Evolutionary conservation across 140 eudicot genomes (phyloP).

Genomic region (Bidens hawaiensis): DNA sequence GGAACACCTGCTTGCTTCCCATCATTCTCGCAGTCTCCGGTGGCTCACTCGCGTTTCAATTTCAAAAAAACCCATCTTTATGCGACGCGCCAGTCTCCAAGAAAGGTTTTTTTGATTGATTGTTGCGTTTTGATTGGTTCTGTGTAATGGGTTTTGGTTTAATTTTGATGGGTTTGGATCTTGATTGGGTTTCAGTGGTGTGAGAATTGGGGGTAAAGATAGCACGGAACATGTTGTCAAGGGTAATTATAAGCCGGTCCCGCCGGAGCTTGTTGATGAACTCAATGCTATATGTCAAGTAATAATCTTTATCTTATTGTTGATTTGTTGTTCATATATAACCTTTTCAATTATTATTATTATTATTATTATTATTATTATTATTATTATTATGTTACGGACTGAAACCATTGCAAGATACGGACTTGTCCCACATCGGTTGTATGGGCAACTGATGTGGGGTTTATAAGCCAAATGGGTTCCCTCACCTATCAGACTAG

Average conservation of each 20-base stretch:
- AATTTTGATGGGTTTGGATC: background rate
- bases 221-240: slow-evolving; percentile 67
- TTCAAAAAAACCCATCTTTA: slow-evolving; percentile 27
- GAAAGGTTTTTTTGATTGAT: slow-evolving; percentile 14
- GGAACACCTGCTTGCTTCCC: slow-evolving; percentile 45
- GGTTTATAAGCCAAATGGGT: no score
- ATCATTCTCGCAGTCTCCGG: slow-evolving; percentile 44
- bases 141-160: background rate
- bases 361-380: no score
- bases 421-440: no score
- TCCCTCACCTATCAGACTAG: no score
- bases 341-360: no score
- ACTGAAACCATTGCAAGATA: no score
- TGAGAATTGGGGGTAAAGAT: slow-evolving; percentile 63
- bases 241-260: slow-evolving; percentile 57
- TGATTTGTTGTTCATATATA: background rate
- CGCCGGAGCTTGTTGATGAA: slow-evolving; percentile 64
- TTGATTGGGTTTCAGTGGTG: slow-evolving; percentile 48
- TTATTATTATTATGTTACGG: no score
- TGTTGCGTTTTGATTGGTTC: background rate
- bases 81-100: slow-evolving; percentile 47
- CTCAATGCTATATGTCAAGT: slow-evolving; percentile 80
- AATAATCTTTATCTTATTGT: slow-evolving; percentile 3
- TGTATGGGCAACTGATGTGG: no score
- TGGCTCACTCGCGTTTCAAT: slow-evolving; percentile 46